Conservation (phyloP, 1,284 basidiomycete genomes). For the Porogramme epimiltina region DNA sequence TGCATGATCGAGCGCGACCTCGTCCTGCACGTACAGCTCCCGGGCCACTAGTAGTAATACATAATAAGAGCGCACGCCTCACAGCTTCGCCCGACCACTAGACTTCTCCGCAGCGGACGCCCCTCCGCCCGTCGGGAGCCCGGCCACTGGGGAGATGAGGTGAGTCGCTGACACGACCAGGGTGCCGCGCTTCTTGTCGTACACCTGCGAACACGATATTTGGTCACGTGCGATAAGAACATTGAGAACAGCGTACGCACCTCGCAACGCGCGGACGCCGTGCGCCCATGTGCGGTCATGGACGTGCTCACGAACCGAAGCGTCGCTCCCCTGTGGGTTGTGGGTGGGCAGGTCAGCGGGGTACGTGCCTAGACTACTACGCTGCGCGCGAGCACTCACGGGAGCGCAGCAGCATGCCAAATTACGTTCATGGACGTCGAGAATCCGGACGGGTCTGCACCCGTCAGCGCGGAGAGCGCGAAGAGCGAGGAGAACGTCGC, state of each 20-base stretch:
- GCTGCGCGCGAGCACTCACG: conserved; percentile 16
- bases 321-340: conserved; percentile 19
- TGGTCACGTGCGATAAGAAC: background rate
- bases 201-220: conserved; percentile 19
- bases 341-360: background rate
- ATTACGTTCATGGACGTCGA: conserved; percentile 28
- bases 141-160: conserved; percentile 19
- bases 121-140: background rate
- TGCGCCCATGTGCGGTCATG: conserved; percentile 21
- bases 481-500: conserved; percentile 28
- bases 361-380: background rate
- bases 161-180: conserved; percentile 29
- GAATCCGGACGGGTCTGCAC: conserved; percentile 25
- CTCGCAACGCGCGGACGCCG: conserved; percentile 27
- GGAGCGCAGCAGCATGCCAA: conserved; percentile 26
- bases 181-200: conserved; percentile 25
- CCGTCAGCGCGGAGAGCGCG: conserved; percentile 20
- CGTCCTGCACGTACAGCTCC: too few relatives aligned
- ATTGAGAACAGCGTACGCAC: conserved; percentile 10
- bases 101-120: too few relatives aligned
- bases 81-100: background rate
- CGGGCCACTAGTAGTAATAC: too few relatives aligned
- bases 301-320: conserved; percentile 27
- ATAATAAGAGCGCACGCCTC: too few relatives aligned
- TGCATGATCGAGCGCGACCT: too few relatives aligned